Evolutionary conservation across 352 stramenopile genomes (phyloP), one percentile per base, ranked within the genome.

Genomic region (Globisporangium sylvaticum): DNA sequence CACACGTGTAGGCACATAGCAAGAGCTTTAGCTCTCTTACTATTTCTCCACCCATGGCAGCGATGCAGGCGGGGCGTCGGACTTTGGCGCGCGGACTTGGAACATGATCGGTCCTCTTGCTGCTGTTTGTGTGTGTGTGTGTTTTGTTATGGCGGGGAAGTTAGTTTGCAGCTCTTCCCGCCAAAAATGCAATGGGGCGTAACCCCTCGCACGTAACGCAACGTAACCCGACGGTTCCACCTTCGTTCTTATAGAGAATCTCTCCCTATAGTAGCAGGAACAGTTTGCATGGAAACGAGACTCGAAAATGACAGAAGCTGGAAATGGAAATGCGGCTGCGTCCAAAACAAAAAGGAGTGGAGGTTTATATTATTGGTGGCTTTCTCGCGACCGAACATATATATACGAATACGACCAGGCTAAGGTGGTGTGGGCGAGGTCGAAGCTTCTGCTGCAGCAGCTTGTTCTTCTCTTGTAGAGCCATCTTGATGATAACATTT

Each of bases 1-100:
- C n/a, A n/a, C n/a, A n/a, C n/a, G 5, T 22, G 42, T 18, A 20
- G 3, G 18, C 7, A 24, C 42, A 22, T 20, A 44, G 18, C 18
- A 50, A 50, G 42, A 4, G 18, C 39, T 48, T 18, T 48, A 89
- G 80, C 48, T 78, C 3, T 90, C 87, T 62, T 81, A 95, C 89
- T 99, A 99, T 63, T 98, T 98, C 82, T 99, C 97, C 15, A 99
- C 95, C 97, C 97, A 99, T 1, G 96, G 96, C 59, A 98, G 77
- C 69, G 78, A 67, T 0, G 79, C 73, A 31, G 72, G 70, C 20
- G 72, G 59, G 5, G 68, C 60, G 22, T 70, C 78, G 18, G 68
- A 50, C 67, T 84, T 86, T 27, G 74, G 56, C 56, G 67, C 62
- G 53, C 68, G 64, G 25, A 61, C 67, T 37, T 65, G 62, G 68